These are phyloP conservation scores for Ulota crispa DNA, from an alignment of 225 moss, liverwort and hornwort genomes.

Conservation along the genomic window DNA sequence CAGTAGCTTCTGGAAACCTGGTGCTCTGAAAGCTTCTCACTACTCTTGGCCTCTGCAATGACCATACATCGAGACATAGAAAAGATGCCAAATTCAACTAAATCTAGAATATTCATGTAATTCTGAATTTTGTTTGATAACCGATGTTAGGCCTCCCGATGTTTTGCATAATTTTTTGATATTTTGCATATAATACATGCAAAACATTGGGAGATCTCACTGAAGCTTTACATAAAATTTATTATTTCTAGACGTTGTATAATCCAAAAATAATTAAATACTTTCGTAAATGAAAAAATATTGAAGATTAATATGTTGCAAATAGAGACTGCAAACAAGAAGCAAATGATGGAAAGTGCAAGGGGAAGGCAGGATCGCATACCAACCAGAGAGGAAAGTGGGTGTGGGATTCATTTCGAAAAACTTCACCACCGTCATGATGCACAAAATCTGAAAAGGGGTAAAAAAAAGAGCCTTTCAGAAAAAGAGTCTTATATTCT, in stretches of 20 bases:
- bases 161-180: too few relatives aligned
- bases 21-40: conserved; percentile 49
- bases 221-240: too few relatives aligned
- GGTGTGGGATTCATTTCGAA: conserved; percentile 47
- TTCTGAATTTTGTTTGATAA: too few relatives aligned
- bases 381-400: conserved; percentile 50
- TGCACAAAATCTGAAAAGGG: conserved; percentile 45
- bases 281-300: neutral
- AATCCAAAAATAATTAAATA: too few relatives aligned
- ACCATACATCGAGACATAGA: neutral
- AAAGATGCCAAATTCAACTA: neutral
- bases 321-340: neutral
- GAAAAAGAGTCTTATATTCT: neutral
- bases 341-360: conserved; percentile 5
- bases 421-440: conserved; percentile 56
- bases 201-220: too few relatives aligned
- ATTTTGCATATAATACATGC: too few relatives aligned
- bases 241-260: too few relatives aligned
- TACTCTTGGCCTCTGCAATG: conserved; percentile 50
- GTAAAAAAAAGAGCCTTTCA: neutral
- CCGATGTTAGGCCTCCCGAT: too few relatives aligned
- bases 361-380: conserved; percentile 33
- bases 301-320: neutral
- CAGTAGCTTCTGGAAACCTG: conserved; percentile 23
- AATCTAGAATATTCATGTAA: too few relatives aligned